phyloP scores from a whole-genome alignment of 371 early-diverging fungal species.

The Batkoa obscura region DNA sequence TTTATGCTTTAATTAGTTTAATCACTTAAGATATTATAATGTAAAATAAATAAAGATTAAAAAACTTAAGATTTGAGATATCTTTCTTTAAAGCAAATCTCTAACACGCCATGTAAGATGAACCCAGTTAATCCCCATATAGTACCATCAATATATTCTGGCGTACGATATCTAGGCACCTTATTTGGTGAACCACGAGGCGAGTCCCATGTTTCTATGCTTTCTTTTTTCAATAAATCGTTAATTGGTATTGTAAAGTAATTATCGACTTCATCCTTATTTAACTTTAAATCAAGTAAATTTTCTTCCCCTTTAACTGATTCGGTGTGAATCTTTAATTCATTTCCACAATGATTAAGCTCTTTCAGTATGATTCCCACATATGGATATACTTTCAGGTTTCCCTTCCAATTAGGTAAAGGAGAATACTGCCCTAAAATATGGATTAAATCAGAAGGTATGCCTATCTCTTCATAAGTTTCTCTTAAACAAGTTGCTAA shows the following conservation, averaged over 20 bases:
- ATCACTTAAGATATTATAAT: too few species aligned
- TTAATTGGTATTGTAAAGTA: constrained; percentile 48
- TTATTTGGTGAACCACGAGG: constrained; percentile 23
- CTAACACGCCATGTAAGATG: too few species aligned
- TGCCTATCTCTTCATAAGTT: constrained; percentile 63
- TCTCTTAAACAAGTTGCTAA: constrained; percentile 61
- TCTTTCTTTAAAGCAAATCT: too few species aligned
- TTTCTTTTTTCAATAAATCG: constrained; percentile 28
- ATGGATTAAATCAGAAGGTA: constrained; percentile 23
- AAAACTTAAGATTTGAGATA: too few species aligned
- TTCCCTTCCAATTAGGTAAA: constrained; percentile 38
- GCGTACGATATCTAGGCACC: constrained; percentile 41
- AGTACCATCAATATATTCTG: constrained; percentile 22
- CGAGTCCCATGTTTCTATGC: constrained; percentile 23
- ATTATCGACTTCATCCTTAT: constrained; percentile 44
- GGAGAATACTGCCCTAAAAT: constrained; percentile 43
- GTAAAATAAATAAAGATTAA: too few species aligned
- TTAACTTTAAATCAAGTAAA: constrained; percentile 18
- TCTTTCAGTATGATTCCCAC: constrained; percentile 19
- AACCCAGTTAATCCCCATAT: constrained; percentile 63
- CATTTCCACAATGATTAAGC: constrained; percentile 4
- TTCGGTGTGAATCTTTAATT: constrained; percentile 7
- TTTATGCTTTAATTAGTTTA: too few species aligned
- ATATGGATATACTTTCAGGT: constrained; percentile 51
- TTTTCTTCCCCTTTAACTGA: not conserved